phyloP scores from a whole-genome alignment of 2,329 filamentous ascomycete species.

The Sclerotinia sclerotiorum region DNA sequence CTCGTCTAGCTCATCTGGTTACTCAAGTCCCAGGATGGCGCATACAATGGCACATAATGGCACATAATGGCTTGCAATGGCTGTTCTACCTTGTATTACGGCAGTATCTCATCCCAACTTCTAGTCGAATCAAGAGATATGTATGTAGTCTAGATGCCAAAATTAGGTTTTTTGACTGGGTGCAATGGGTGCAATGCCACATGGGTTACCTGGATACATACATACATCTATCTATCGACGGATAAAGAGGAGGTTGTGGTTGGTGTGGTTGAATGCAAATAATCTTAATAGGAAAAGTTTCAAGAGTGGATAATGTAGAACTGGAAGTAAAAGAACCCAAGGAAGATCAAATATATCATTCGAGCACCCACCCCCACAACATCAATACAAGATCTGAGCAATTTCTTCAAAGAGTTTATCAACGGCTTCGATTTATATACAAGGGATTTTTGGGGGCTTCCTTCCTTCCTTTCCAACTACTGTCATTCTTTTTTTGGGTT shows the following conservation, averaged over 20 bases:
- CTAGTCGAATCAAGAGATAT: not conserved
- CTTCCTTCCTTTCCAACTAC: slow-evolving; percentile 21
- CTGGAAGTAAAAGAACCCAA: not conserved
- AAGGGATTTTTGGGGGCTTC: not conserved
- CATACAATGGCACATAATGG: not conserved
- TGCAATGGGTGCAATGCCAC: slow-evolving; percentile 1
- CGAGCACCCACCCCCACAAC: not conserved
- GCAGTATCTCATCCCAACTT: not conserved
- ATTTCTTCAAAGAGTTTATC: not conserved
- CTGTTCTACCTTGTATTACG: not conserved
- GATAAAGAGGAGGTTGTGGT: not conserved
- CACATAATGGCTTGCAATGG: not conserved
- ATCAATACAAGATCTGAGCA: not conserved
- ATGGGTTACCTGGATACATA: not conserved
- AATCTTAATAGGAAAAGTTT: too few species aligned
- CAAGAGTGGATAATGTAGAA: not conserved
- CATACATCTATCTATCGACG: not conserved
- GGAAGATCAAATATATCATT: slow-evolving; percentile 7
- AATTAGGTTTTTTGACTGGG: not conserved
- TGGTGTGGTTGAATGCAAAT: too few species aligned
- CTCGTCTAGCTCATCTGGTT: not conserved
- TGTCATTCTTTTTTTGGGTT: slow-evolving; percentile 17
- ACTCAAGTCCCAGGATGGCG: not conserved
- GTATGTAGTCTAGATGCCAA: not conserved
- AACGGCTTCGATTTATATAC: slow-evolving; percentile 6